These are phyloP conservation scores for Marasmius sp. DNA, from an alignment of 1,284 basidiomycete genomes.

Conservation along the genomic window DNA sequence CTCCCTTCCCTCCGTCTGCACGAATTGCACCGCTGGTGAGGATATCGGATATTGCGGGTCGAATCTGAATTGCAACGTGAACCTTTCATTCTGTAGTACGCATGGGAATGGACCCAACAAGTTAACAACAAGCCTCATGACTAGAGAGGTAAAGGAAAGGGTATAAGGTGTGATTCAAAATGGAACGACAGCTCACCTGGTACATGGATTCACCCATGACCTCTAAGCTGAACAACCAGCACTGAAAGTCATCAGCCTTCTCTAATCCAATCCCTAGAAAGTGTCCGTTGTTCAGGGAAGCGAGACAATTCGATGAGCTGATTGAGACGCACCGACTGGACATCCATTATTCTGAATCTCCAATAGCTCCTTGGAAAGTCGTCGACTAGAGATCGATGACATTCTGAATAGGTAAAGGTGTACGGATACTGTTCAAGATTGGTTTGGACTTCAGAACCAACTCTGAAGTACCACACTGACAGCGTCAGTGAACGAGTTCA, in stretches of 20 bases:
- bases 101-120: neutral
- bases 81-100: constrained; percentile 60
- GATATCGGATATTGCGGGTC: constrained; percentile 77
- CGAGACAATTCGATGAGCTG: neutral
- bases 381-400: constrained; percentile 64
- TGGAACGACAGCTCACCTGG: constrained; percentile 42
- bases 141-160: neutral
- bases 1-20: constrained; percentile 58
- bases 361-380: constrained; percentile 70
- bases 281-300: neutral
- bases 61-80: constrained; percentile 77
- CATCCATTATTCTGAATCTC: constrained; percentile 72
- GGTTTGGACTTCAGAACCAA: neutral
- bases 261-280: constrained; percentile 65
- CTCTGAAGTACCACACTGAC: neutral
- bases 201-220: constrained; percentile 79
- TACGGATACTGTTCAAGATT: neutral
- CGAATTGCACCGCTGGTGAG: constrained; percentile 80
- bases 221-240: constrained; percentile 74
- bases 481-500: too few relatives aligned
- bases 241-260: constrained; percentile 70
- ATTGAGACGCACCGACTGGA: constrained; percentile 58
- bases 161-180: neutral
- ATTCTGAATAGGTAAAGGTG: constrained; percentile 30
- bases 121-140: neutral